A percentile compares a stretch with the other conserved stretches of the same genome.
phyloP scores from a whole-genome alignment of 1,284 basidiomycete genomes.

The Albatrellus sp. region DNA sequence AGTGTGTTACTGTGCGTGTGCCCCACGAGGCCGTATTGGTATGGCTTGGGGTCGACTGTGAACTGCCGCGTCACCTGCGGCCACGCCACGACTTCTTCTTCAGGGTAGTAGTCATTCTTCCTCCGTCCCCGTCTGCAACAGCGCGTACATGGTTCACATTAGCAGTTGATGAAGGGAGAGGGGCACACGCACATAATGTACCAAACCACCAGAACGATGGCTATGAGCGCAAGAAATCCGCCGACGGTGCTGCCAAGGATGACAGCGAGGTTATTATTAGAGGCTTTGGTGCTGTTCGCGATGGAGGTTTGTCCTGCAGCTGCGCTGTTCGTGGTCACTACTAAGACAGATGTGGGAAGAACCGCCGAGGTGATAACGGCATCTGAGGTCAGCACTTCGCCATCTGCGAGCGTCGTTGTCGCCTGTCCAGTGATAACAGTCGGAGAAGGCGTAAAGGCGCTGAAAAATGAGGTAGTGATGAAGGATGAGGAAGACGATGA shows the following conservation, averaged over 20 bases:
- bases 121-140: constrained; percentile 6
- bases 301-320: not conserved
- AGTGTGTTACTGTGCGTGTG: not conserved
- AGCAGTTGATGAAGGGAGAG: not conserved
- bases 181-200: constrained; percentile 9
- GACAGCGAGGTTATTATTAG: constrained; percentile 8
- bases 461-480: not conserved
- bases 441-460: constrained; percentile 7
- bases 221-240: constrained; percentile 12
- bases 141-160: no score
- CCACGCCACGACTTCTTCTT: constrained; percentile 11
- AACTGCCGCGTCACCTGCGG: constrained; percentile 3
- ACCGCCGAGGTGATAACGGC: constrained; percentile 5
- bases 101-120: not conserved
- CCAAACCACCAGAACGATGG: constrained; percentile 6
- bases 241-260: constrained; percentile 13
- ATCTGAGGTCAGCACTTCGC: not conserved
- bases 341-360: not conserved
- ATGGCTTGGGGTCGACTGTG: constrained; percentile 13
- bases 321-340: not conserved
- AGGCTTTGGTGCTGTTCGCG: not conserved
- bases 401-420: constrained; percentile 7
- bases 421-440: constrained; percentile 3
- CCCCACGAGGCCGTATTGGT: constrained; percentile 15
- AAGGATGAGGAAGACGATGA: not conserved